These are phyloP conservation scores for Cerrena zonata DNA, from an alignment of 1,284 basidiomycete genomes.

Conservation along the genomic window DNA sequence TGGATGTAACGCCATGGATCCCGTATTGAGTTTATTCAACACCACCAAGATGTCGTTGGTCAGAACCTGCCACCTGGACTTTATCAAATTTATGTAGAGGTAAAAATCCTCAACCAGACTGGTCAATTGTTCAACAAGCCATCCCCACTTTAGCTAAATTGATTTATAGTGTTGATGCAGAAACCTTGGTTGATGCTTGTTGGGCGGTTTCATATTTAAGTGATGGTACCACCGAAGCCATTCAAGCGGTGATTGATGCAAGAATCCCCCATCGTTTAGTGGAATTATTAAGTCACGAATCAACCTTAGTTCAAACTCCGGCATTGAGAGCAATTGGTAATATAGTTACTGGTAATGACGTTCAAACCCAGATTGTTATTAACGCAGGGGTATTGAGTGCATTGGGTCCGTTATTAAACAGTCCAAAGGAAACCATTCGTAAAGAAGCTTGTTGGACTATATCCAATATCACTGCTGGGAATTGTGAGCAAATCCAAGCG, in stretches of 20 bases:
- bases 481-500: slow-evolving; percentile 91
- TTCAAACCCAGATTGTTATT: slow-evolving; percentile 98
- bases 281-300: slow-evolving; percentile 93
- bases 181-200: slow-evolving; percentile 98
- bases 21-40: slow-evolving; percentile 66
- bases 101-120: slow-evolving; percentile 92
- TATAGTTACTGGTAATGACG: slow-evolving; percentile 97
- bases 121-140: slow-evolving; percentile 92
- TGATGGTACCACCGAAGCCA: slow-evolving; percentile 98
- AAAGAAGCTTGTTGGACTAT: slow-evolving; percentile 99
- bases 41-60: slow-evolving; percentile 95
- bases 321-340: slow-evolving; percentile 96
- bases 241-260: slow-evolving; percentile 98
- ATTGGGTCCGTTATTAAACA: slow-evolving; percentile 84
- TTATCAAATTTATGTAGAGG: slow-evolving; percentile 96
- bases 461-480: slow-evolving; percentile 97
- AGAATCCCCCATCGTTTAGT: slow-evolving; percentile 97
- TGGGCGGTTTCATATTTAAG: slow-evolving; percentile 99
- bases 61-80: slow-evolving; percentile 96
- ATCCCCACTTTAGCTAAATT: slow-evolving; percentile 94
- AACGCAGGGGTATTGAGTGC: slow-evolving; percentile 93
- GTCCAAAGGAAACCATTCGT: slow-evolving; percentile 91
- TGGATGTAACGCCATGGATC: slow-evolving; percentile 69
- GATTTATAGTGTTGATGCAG: slow-evolving; percentile 98
- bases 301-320: slow-evolving; percentile 96